Evolutionary conservation across 2,329 filamentous ascomycete genomes (phyloP).

Genomic region (Pezicula radicicola): DNA sequence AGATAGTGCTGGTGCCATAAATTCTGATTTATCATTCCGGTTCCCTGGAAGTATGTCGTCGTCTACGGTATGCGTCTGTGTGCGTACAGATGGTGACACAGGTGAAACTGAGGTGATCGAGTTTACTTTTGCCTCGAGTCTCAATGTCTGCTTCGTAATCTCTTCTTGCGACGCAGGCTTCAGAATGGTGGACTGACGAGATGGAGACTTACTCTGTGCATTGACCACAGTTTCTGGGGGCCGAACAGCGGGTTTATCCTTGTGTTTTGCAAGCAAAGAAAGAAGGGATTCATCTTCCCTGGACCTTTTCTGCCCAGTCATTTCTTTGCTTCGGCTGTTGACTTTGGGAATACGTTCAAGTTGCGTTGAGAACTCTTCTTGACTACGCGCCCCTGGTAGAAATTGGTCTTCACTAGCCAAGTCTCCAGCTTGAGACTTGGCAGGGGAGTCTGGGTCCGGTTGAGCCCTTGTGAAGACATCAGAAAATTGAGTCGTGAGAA

Average conservation of each 20-base stretch:
- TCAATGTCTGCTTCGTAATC: slow-evolving; percentile 3
- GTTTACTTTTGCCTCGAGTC: slow-evolving; percentile 8
- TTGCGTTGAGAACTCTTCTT: too few species aligned
- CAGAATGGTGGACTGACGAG: background rate
- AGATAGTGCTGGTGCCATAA: slow-evolving; percentile 2
- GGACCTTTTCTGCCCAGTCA: too few species aligned
- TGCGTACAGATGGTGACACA: background rate
- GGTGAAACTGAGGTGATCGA: background rate
- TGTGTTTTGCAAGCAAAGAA: too few species aligned
- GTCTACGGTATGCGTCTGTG: too few species aligned
- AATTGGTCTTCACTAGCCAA: too few species aligned
- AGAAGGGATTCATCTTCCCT: too few species aligned
- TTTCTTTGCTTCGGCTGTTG: too few species aligned
- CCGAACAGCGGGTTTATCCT: too few species aligned
- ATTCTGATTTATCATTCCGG: background rate
- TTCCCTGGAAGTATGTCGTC: background rate
- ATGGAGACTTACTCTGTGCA: background rate
- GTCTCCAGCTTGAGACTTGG: too few species aligned
- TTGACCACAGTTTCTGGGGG: background rate
- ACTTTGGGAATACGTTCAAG: too few species aligned
- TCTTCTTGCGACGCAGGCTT: background rate
- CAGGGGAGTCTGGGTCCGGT: too few species aligned
- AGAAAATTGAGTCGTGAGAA: background rate
- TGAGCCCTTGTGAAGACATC: background rate
- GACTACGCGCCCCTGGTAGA: too few species aligned